These are phyloP conservation scores for Physcia stellaris DNA, from an alignment of 495 filamentous ascomycete species.

Conservation along the genomic window DNA sequence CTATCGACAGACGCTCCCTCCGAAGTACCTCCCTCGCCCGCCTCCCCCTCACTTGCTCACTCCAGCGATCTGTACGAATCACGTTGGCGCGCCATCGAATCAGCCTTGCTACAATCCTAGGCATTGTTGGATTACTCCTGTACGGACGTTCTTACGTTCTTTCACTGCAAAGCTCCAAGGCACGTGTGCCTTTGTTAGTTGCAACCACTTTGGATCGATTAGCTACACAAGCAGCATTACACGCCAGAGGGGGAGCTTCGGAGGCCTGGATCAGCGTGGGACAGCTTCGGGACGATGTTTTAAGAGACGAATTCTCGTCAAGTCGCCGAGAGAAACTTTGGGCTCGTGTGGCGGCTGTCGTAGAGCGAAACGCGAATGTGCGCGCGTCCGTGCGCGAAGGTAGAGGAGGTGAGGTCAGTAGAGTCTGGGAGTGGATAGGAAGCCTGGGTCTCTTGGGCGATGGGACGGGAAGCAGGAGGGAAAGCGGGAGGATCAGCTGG, in stretches of 20 bases:
- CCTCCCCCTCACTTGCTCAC: constrained; percentile 73
- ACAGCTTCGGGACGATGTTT: constrained; percentile 81
- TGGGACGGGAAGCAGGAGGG: constrained; percentile 10
- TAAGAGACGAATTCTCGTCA: constrained; percentile 67
- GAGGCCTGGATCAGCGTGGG: constrained; percentile 75
- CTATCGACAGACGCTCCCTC: constrained; percentile 61
- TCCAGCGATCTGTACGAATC: constrained; percentile 81
- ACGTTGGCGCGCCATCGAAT: constrained; percentile 91
- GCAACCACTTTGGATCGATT: constrained; percentile 70
- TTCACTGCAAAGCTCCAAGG: constrained; percentile 45
- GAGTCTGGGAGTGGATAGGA: constrained; percentile 96
- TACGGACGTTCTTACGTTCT: constrained; percentile 45
- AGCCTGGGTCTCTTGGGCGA: constrained; percentile 29
- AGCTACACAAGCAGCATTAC: constrained; percentile 63
- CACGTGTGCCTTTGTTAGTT: constrained; percentile 65
- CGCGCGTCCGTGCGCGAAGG: constrained; percentile 72
- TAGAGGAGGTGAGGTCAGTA: constrained; percentile 68
- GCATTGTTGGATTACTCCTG: constrained; percentile 31
- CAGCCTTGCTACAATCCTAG: constrained; percentile 61
- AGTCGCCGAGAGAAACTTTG: constrained; percentile 63
- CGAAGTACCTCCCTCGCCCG: constrained; percentile 68
- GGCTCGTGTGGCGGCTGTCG: constrained; percentile 64
- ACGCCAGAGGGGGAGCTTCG: constrained; percentile 46
- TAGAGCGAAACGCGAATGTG: constrained; percentile 89
- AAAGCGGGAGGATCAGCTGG: constrained; percentile 28